Conservation (phyloP, 352 stramenopile genomes). For the Blastocystis sp. region DNA sequence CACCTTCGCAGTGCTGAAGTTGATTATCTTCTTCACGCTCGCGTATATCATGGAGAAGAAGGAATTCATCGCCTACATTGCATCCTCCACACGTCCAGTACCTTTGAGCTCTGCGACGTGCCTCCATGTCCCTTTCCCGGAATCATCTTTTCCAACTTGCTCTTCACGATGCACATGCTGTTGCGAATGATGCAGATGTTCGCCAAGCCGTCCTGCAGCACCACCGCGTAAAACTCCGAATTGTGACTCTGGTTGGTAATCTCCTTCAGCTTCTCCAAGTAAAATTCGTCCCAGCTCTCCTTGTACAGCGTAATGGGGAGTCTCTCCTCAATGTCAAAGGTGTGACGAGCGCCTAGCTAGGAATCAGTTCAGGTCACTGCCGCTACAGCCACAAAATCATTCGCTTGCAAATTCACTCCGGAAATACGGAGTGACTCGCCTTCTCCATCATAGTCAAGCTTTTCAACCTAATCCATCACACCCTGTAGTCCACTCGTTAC, state of each 20-base stretch:
- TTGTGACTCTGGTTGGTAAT: conserved; percentile 39
- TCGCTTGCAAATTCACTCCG: conserved; percentile 7
- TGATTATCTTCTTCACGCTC: conserved; percentile 27
- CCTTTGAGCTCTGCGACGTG: neutral
- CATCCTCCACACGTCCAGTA: neutral
- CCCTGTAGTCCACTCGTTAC: neutral
- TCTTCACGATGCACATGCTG: conserved; percentile 64
- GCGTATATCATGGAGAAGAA: conserved; percentile 39
- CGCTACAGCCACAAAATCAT: conserved; percentile 44
- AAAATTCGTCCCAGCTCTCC: conserved; percentile 44
- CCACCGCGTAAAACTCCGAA: conserved; percentile 31
- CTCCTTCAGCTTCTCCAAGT: conserved; percentile 46
- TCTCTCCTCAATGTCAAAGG: conserved; percentile 21
- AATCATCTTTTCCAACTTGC: conserved; percentile 60
- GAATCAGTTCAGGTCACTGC: neutral
- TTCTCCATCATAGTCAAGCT: conserved; percentile 62
- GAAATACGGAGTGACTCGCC: conserved; percentile 35
- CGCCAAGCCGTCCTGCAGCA: conserved; percentile 39
- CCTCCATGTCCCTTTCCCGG: conserved; percentile 47
- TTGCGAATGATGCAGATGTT: conserved; percentile 53
- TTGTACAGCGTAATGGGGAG: conserved; percentile 15
- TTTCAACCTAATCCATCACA: conserved; percentile 6
- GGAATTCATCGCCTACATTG: conserved; percentile 40
- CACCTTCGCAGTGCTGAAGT: conserved; percentile 38
- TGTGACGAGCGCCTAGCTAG: conserved; percentile 53